Conservation (phyloP, 768 basidiomycete species). For the Podaxis mareebaensis region DNA sequence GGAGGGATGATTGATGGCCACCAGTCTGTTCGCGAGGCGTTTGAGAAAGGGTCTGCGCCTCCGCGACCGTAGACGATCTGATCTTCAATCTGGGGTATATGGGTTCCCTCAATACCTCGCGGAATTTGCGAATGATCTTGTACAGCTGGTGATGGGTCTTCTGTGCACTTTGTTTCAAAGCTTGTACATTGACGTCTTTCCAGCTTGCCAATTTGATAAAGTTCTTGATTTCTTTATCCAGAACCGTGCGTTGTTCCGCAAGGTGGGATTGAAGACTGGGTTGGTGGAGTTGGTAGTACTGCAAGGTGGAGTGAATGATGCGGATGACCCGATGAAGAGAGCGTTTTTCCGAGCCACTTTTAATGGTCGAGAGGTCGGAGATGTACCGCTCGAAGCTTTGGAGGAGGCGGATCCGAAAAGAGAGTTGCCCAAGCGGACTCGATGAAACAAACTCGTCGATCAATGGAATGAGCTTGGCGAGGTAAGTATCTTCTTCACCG, state of each 20-base stretch:
- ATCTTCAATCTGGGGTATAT: constrained; percentile 42
- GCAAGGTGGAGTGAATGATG: constrained; percentile 60
- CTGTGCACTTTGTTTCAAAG: constrained; percentile 88
- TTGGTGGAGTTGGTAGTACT: constrained; percentile 66
- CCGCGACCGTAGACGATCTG: constrained; percentile 35
- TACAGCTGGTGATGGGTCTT: constrained; percentile 89
- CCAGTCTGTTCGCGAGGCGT: background rate
- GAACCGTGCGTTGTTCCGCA: constrained; percentile 47
- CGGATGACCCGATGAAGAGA: constrained; percentile 51
- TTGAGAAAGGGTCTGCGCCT: constrained; percentile 26
- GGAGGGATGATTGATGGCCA: background rate
- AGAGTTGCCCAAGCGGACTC: constrained; percentile 85
- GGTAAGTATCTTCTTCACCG: constrained; percentile 44
- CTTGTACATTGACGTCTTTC: constrained; percentile 96
- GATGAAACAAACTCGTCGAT: constrained; percentile 77
- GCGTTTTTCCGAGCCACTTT: constrained; percentile 27
- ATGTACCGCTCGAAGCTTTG: constrained; percentile 63
- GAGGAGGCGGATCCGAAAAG: constrained; percentile 65
- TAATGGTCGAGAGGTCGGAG: constrained; percentile 31
- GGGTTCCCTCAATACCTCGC: constrained; percentile 84
- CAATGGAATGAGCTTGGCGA: constrained; percentile 69
- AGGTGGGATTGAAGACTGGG: constrained; percentile 49
- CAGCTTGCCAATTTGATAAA: constrained; percentile 97
- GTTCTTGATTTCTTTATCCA: constrained; percentile 81
- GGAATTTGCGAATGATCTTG: constrained; percentile 88